Evolutionary conservation across 371 early-diverging fungal genomes (phyloP).

Genomic region (Rhizopus microsporus): DNA sequence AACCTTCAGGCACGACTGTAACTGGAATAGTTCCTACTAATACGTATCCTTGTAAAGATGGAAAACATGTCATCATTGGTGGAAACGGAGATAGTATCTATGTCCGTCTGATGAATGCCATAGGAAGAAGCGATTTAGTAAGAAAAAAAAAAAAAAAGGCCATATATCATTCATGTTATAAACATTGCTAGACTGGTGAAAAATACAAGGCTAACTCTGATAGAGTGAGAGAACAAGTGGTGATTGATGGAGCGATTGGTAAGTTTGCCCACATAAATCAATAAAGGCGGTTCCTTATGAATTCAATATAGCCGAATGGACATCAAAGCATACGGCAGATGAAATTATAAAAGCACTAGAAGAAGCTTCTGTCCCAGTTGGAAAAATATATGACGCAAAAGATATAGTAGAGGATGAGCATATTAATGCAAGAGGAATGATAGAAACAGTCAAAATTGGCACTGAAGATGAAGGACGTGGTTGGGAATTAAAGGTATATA

Average conservation of each 20-base stretch:
- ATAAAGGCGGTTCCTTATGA: background rate
- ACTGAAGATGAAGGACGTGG: constrained; percentile 40
- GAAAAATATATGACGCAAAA: constrained; percentile 56
- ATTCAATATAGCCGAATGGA: constrained; percentile 41
- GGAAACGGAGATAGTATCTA: constrained; percentile 63
- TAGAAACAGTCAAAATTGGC: constrained; percentile 46
- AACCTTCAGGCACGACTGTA: constrained; percentile 58
- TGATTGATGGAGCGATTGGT: constrained; percentile 55
- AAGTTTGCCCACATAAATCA: background rate
- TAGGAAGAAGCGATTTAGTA: constrained; percentile 54
- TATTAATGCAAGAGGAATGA: constrained; percentile 52
- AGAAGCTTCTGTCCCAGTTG: constrained; percentile 51
- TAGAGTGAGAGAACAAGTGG: constrained; percentile 44
- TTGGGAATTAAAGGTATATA: constrained; percentile 42
- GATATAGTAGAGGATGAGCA: constrained; percentile 59
- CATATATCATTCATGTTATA: background rate
- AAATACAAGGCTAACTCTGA: constrained; percentile 50
- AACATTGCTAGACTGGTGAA: constrained; percentile 32
- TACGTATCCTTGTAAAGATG: constrained; percentile 55
- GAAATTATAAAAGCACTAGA: constrained; percentile 46
- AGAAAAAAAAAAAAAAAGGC: background rate
- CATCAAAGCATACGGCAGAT: constrained; percentile 36
- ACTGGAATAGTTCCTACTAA: constrained; percentile 64
- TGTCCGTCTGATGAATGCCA: constrained; percentile 53
- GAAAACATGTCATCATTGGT: constrained; percentile 58